These are phyloP conservation scores for Tubosaeta sp. DNA, from an alignment of 768 basidiomycete genomes.

Conservation along the genomic window DNA sequence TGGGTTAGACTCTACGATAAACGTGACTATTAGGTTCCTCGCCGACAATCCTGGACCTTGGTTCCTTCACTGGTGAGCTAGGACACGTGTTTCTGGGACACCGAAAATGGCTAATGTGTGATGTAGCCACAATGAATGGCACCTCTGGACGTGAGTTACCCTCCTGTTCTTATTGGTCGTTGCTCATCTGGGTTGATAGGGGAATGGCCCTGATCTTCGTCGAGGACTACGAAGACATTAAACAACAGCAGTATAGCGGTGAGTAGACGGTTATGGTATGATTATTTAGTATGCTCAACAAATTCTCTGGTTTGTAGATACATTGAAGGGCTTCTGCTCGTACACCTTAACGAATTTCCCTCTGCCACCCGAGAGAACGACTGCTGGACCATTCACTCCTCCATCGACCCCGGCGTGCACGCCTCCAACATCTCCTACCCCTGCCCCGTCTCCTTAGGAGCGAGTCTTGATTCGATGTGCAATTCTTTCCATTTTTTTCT, in stretches of 20 bases:
- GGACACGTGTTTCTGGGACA: no score
- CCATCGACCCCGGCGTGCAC: neutral
- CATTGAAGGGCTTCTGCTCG: neutral
- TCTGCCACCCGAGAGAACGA: neutral
- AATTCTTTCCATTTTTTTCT: no score
- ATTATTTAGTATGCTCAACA: neutral
- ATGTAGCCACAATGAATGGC: conserved; percentile 17
- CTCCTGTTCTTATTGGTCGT: neutral
- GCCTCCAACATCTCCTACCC: no score
- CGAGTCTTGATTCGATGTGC: neutral
- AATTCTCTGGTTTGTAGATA: neutral
- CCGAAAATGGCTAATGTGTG: neutral
- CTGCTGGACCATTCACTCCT: neutral
- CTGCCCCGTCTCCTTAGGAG: no score
- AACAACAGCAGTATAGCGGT: neutral
- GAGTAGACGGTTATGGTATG: neutral
- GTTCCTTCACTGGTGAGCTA: conserved; percentile 16
- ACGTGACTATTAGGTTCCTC: conserved; percentile 42
- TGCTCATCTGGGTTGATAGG: neutral
- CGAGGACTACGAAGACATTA: conserved; percentile 3
- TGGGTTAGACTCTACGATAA: conserved; percentile 3
- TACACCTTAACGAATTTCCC: neutral
- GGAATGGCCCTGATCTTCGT: conserved; percentile 13
- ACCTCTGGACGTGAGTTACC: conserved; percentile 12
- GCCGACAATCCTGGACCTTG: conserved; percentile 53